These are phyloP conservation scores for Acanthamoeba royreba DNA, from an alignment of 208 protist genomes.

Conservation along the genomic window DNA sequence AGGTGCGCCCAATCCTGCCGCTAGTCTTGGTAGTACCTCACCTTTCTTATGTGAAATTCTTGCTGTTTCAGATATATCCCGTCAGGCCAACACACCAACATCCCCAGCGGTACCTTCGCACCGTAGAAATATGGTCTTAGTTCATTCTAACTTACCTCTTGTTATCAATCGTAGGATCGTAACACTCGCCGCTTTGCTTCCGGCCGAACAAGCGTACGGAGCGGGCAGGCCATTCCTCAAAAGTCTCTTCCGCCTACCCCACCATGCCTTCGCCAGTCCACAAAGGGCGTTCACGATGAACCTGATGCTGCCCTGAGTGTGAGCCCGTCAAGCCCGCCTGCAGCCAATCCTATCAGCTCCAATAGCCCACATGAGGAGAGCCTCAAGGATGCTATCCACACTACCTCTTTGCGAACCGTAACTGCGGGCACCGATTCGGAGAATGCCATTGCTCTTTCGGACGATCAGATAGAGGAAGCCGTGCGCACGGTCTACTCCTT, in stretches of 20 bases:
- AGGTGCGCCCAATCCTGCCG: not conserved
- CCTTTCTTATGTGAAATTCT: too few species aligned
- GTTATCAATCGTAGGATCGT: not conserved
- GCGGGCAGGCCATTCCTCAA: too few species aligned
- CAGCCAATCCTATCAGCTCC: not conserved
- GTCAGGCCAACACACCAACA: too few species aligned
- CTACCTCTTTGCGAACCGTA: not conserved
- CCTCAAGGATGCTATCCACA: not conserved
- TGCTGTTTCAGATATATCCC: too few species aligned
- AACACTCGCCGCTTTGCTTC: not conserved
- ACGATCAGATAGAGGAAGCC: slow-evolving; percentile 2
- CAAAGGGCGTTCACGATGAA: too few species aligned
- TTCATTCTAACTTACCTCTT: too few species aligned
- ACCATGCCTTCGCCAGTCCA: not conserved
- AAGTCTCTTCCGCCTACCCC: not conserved
- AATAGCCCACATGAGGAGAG: not conserved
- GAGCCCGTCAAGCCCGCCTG: not conserved
- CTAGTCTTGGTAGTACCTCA: not conserved
- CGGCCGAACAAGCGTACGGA: not conserved
- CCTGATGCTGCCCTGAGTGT: not conserved
- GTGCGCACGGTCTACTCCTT: not conserved
- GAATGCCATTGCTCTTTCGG: not conserved
- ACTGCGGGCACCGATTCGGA: not conserved
- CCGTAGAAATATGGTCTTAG: too few species aligned
- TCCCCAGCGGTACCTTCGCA: too few species aligned